Conservation (phyloP, 1,284 basidiomycete species). For the Heterobasidion occidentale region DNA sequence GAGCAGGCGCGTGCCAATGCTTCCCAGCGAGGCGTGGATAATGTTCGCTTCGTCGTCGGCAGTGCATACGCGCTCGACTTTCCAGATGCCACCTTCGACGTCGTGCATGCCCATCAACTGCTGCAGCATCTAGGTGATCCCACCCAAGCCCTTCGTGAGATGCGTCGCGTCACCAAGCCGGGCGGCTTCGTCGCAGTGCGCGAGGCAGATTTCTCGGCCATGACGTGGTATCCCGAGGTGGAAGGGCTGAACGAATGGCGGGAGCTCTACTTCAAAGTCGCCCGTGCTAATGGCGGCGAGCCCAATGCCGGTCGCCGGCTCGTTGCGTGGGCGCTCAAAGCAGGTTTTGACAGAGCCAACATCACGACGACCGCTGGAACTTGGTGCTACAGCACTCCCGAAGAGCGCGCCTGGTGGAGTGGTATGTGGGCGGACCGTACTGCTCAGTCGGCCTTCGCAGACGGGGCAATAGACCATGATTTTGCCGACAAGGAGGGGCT, state of each 20-base stretch:
- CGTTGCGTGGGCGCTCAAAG: conserved; percentile 21
- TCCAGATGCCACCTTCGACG: conserved; percentile 31
- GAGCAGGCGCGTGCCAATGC: conserved; percentile 23
- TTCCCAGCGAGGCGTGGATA: conserved; percentile 17
- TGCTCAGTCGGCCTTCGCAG: conserved; percentile 21
- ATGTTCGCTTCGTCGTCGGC: conserved; percentile 25
- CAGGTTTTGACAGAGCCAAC: conserved; percentile 18
- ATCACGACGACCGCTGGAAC: conserved; percentile 20
- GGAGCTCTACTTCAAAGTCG: conserved; percentile 17
- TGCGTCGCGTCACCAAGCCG: conserved; percentile 32
- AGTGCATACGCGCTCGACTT: conserved; percentile 25
- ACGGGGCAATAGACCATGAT: conserved; percentile 19
- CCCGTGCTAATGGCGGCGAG: conserved; percentile 21
- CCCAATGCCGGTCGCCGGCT: conserved; percentile 22
- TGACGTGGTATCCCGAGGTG: conserved; percentile 25
- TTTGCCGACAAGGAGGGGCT: conserved; percentile 19
- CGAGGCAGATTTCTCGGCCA: conserved; percentile 23
- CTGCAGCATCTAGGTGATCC: conserved; percentile 35
- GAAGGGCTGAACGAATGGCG: conserved; percentile 18
- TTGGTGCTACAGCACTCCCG: conserved; percentile 27
- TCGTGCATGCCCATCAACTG: conserved; percentile 39
- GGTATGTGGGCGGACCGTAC: conserved; percentile 26
- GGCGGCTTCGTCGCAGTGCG: conserved; percentile 35
- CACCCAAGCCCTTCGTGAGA: conserved; percentile 29
- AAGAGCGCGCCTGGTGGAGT: conserved; percentile 27